Conservation (phyloP, 169 alveolate genomes). For the Plasmodium relictum region DNA sequence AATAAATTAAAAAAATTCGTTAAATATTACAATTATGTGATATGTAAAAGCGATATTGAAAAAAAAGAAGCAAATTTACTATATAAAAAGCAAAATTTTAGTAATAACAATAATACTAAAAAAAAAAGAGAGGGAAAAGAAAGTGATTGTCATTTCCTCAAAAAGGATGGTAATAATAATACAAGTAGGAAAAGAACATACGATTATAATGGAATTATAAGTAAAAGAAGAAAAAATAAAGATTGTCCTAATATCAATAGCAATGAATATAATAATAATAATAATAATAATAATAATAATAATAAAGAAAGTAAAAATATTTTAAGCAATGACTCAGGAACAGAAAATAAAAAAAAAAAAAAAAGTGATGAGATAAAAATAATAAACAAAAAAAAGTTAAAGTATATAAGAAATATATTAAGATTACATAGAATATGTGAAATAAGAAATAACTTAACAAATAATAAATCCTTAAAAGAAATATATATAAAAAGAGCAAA, state of each 20-base stretch:
- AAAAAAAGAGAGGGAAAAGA: not conserved
- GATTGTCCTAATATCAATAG: not conserved
- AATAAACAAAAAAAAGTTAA: not conserved
- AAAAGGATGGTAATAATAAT: not conserved
- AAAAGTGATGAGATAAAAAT: not conserved
- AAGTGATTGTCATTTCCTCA: not conserved
- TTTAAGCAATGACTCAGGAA: not conserved
- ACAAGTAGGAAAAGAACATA: not conserved
- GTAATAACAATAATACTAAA: not conserved
- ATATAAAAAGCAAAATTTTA: not conserved
- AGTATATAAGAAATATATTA: not conserved
- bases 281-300: not conserved
- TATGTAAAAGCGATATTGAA: not conserved
- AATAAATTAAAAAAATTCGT: constrained; percentile 29
- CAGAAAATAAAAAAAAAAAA: not conserved
- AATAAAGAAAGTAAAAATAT: not conserved
- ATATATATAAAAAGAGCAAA: constrained; percentile 35
- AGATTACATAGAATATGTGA: constrained; percentile 8
- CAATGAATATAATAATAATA: not conserved
- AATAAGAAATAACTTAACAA: not conserved
- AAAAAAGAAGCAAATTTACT: not conserved
- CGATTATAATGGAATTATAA: not conserved
- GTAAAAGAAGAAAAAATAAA: constrained; percentile 18
- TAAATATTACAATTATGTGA: constrained; percentile 9
- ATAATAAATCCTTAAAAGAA: not conserved